Conservation (phyloP, 2,329 filamentous ascomycete genomes). For the Pseudopyrenochaeta lycopersici region DNA sequence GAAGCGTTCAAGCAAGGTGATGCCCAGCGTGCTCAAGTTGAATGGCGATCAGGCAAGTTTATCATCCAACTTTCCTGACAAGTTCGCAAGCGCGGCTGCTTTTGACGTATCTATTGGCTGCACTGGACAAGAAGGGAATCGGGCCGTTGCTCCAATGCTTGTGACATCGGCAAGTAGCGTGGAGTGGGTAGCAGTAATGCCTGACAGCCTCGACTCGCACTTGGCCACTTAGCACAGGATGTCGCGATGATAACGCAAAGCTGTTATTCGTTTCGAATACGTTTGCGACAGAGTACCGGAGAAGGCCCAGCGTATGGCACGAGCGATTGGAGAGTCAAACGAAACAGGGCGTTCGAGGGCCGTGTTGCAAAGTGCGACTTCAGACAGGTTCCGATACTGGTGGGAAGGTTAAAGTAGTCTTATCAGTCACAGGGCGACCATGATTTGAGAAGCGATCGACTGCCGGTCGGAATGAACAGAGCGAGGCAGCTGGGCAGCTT, state of each 20-base stretch:
- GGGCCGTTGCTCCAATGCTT: neutral
- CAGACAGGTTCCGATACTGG: neutral
- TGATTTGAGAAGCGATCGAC: neutral
- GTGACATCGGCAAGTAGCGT: slow-evolving; percentile 2
- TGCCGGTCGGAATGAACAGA: neutral
- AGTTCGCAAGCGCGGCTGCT: neutral
- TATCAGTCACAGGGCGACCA: neutral
- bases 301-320: neutral
- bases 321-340: neutral
- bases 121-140: neutral
- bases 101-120: neutral
- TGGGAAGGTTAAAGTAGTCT: neutral
- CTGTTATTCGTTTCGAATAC: neutral
- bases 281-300: neutral
- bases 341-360: neutral
- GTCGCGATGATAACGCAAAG: neutral
- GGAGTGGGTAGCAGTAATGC: neutral
- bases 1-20: neutral
- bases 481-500: neutral
- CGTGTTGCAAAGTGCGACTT: slow-evolving; percentile 1
- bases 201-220: neutral
- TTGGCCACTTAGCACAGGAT: neutral
- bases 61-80: slow-evolving; percentile 1
- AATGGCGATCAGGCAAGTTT: slow-evolving; percentile 1
- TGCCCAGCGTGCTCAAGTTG: neutral